Evolutionary conservation across 495 filamentous ascomycete genomes (phyloP), one percentile per base, ranked within the genome.

Genomic region (Neurospora tetrasperma): DNA sequence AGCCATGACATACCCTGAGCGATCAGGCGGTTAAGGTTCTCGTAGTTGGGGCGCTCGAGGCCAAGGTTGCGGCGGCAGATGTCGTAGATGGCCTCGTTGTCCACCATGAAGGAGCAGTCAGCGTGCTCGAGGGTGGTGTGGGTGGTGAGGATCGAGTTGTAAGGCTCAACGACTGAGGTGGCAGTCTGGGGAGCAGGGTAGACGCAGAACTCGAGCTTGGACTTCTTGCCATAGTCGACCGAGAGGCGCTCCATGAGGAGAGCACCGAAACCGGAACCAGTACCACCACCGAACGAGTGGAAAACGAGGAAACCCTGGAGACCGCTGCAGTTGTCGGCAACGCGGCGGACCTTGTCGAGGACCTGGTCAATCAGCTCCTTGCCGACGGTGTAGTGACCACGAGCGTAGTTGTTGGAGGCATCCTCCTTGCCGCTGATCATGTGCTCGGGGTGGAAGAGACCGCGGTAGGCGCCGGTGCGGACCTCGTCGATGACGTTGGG

Each of bases 391-490:
- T 98, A 98, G 87, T 98, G 95, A 78, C 95, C 95, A 86, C 95
- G 93, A 73, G 95, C 95, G 82, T 97, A 98, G 90, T 98, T 98
- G 90, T 98, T 98, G 70, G 95, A 97, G 72, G 95, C 95, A 89
- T 98, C 95, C 88, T 98, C 95, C 89, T 98, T 97, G 85, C 95
- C 95, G 75, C 93, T 98, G 83, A 98, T 98, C 94, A 98, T 96
- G 85, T 94, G 90, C 85, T 98, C 95, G 66, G 95, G 95, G 88
- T 98, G 95, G 91, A 98, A 98, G 75, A 98, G 92, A 80, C 87
- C 89, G 78, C 94, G 92, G 88, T 98, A 98, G 84, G 93, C 87
- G 84, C 95, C 95, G 75, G 95, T 97, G 86, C 96, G 94, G 84
- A 98, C 96, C 88, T 99, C 96, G 83, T 99, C 96, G 87, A 99